Evolutionary conservation across 106 monocot genomes (phyloP).

Genomic region (Dioscorea dumetorum): DNA sequence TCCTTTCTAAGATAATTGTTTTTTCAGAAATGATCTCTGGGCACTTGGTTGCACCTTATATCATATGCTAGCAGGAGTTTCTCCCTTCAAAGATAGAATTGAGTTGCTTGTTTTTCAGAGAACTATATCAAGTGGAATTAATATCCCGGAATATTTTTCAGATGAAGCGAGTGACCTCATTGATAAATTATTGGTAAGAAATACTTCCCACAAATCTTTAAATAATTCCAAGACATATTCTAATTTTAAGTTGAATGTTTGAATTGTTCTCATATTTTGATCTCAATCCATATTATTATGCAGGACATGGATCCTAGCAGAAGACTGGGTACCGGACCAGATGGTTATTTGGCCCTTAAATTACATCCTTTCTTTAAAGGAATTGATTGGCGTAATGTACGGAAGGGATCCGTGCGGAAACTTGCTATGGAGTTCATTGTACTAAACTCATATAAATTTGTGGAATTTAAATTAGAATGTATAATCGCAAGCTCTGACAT

Average conservation of each 20-base stretch:
- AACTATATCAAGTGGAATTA: slow-evolving; percentile 82
- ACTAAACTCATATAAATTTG: too few species aligned
- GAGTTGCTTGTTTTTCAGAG: slow-evolving; percentile 99
- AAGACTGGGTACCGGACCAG: slow-evolving; percentile 78
- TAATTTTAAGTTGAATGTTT: too few species aligned
- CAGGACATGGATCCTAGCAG: slow-evolving; percentile 83
- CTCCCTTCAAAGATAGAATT: slow-evolving; percentile 94
- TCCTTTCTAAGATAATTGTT: slow-evolving; percentile 1
- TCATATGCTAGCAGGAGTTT: slow-evolving; percentile 95
- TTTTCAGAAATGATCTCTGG: slow-evolving; percentile 92
- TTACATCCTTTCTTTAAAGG: slow-evolving; percentile 87
- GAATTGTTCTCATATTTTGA: neutral
- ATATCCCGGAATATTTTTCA: slow-evolving; percentile 84
- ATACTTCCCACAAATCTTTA: neutral
- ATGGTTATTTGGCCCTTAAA: slow-evolving; percentile 76
- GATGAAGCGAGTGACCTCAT: slow-evolving; percentile 76
- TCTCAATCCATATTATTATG: slow-evolving; percentile 4
- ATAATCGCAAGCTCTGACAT: neutral
- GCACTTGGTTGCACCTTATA: slow-evolving; percentile 97
- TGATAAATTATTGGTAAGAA: slow-evolving; percentile 77
- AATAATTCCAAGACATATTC: too few species aligned
- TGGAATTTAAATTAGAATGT: neutral
- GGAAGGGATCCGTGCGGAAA: slow-evolving; percentile 14
- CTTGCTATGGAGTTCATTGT: too few species aligned
- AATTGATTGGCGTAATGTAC: slow-evolving; percentile 76